phyloP scores from a whole-genome alignment of 2,329 filamentous ascomycete genomes.

The Fusarium lateritium region DNA sequence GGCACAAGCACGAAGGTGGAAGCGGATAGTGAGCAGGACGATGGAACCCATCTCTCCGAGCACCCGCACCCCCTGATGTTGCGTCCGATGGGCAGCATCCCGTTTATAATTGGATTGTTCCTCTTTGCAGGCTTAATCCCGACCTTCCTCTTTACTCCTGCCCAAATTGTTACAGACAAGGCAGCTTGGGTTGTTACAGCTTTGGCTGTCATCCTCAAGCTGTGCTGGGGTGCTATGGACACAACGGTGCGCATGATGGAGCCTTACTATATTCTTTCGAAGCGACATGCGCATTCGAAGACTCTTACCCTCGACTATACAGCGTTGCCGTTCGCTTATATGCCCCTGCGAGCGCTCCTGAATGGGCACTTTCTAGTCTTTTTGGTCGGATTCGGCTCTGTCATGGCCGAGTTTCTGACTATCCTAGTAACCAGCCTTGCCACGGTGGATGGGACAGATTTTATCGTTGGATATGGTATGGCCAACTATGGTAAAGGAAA shows the following conservation, averaged over 20 bases:
- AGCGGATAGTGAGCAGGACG: slow-evolving; percentile 62
- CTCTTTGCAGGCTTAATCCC: slow-evolving; percentile 72
- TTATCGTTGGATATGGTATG: slow-evolving; percentile 57
- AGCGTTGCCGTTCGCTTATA: slow-evolving; percentile 76
- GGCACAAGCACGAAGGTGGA: slow-evolving; percentile 59
- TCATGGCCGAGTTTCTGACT: slow-evolving; percentile 81
- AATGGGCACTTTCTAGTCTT: slow-evolving; percentile 77
- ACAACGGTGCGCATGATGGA: slow-evolving; percentile 80
- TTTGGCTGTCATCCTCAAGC: slow-evolving; percentile 76
- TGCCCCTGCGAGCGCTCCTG: slow-evolving; percentile 72
- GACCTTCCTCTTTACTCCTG: slow-evolving; percentile 72
- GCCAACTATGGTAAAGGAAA: slow-evolving; percentile 18
- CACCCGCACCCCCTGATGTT: slow-evolving; percentile 81
- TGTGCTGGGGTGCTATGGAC: slow-evolving; percentile 78
- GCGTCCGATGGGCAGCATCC: slow-evolving; percentile 70
- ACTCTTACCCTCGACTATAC: slow-evolving; percentile 81
- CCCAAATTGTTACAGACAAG: slow-evolving; percentile 69
- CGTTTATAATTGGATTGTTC: slow-evolving; percentile 71
- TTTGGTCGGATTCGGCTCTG: slow-evolving; percentile 77
- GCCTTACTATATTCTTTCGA: slow-evolving; percentile 79
- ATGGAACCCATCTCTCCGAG: slow-evolving; percentile 65
- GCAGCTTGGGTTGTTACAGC: slow-evolving; percentile 77
- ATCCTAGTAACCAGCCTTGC: slow-evolving; percentile 77
- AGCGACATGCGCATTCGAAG: slow-evolving; percentile 74
- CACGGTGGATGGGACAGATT: slow-evolving; percentile 74